A percentile compares a stretch with the other conserved stretches of the same genome.
These are phyloP conservation scores for Hanseniaspora clermontiae DNA, from an alignment of 805 yeast species.

Conservation along the genomic window DNA sequence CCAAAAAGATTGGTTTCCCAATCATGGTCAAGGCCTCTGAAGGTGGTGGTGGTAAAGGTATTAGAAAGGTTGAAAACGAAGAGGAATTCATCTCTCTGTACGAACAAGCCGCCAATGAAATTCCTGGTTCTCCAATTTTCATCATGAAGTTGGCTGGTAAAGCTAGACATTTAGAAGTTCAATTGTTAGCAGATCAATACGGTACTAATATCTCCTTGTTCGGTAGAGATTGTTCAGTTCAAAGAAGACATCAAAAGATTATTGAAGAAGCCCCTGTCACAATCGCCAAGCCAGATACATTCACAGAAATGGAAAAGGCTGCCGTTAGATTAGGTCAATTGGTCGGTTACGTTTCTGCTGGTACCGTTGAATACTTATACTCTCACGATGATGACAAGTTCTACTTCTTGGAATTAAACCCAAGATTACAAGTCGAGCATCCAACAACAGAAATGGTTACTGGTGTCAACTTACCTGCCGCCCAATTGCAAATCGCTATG, in stretches of 20 bases:
- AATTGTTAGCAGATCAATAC: conserved; percentile 92
- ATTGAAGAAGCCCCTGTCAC: conserved; percentile 99
- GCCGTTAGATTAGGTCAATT: conserved; percentile 93
- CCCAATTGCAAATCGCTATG: conserved; percentile 98
- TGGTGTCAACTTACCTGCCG: conserved; percentile 95
- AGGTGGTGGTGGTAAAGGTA: conserved; percentile 99
- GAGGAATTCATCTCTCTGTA: conserved; percentile 64
- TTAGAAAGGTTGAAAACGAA: conserved; percentile 83
- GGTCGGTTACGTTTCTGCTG: conserved; percentile 98
- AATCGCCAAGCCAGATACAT: conserved; percentile 74
- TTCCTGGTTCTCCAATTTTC: conserved; percentile 97
- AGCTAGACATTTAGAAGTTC: conserved; percentile 97
- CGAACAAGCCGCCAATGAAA: conserved; percentile 91
- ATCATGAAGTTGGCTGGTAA: conserved; percentile 95
- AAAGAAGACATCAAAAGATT: conserved; percentile 97
- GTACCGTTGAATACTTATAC: conserved; percentile 95
- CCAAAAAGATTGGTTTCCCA: conserved; percentile 85
- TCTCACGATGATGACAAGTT: conserved; percentile 89
- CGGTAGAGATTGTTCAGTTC: conserved; percentile 99
- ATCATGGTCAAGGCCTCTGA: conserved; percentile 98
- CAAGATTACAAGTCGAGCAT: conserved; percentile 98
- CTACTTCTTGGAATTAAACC: conserved; percentile 91
- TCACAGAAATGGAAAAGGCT: conserved; percentile 85
- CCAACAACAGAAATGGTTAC: conserved; percentile 99
- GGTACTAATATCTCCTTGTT: conserved; percentile 94